Evolutionary conservation across 306 rosid genomes (phyloP).

Genomic region (Morella rubra): DNA sequence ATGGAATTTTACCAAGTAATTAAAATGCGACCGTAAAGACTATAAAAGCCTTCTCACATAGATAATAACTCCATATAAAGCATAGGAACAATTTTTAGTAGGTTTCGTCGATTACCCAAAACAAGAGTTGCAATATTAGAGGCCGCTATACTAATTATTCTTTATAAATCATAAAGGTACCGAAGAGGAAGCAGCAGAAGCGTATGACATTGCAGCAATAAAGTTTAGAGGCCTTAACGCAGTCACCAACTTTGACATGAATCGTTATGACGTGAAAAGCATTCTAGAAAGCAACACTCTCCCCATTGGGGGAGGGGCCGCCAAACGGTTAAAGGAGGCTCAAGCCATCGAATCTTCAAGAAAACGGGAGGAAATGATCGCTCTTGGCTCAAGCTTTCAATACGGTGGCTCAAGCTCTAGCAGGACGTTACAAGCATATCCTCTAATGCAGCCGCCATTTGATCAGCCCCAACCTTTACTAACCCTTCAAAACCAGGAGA

Average conservation of each 20-base stretch:
- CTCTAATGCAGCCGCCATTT: constrained; percentile 45
- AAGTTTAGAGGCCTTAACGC: constrained; percentile 94
- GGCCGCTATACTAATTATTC: not conserved
- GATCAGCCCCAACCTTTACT: constrained; percentile 62
- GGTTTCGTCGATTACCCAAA: no score
- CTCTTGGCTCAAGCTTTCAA: constrained; percentile 52
- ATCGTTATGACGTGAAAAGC: constrained; percentile 87
- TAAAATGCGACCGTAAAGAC: not conserved
- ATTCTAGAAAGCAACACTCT: constrained; percentile 88
- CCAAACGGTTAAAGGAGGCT: constrained; percentile 86
- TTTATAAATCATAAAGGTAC: constrained; percentile 48
- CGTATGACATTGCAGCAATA: constrained; percentile 95
- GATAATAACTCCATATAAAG: no score
- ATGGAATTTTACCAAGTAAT: not conserved
- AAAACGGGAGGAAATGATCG: constrained; percentile 80
- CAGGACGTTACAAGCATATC: constrained; percentile 47
- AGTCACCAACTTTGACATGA: constrained; percentile 95
- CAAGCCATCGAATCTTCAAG: constrained; percentile 85
- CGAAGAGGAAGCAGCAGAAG: constrained; percentile 99
- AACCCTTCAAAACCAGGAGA: constrained; percentile 68
- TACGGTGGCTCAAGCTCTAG: constrained; percentile 49
- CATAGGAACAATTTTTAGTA: not conserved
- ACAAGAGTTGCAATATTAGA: not conserved
- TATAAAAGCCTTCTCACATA: not conserved
- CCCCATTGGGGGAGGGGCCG: constrained; percentile 96